phyloP scores from a whole-genome alignment of 148 eudicot genomes.

The Chenopodium berlandieri region DNA sequence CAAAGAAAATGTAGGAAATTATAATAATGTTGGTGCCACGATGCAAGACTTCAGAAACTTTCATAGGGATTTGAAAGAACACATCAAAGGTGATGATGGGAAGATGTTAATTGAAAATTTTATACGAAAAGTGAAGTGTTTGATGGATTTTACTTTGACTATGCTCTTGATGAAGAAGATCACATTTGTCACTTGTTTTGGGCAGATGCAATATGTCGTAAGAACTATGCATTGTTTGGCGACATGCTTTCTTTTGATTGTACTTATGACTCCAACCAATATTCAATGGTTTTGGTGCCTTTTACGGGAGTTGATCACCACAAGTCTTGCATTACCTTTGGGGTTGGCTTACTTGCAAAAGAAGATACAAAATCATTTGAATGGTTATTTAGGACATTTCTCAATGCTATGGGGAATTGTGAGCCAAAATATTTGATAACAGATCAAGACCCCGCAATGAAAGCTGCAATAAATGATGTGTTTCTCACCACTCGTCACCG shows the following conservation, averaged over 20 bases:
- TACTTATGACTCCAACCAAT: neutral
- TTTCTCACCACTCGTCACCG: no score
- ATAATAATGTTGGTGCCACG: conserved; percentile 6
- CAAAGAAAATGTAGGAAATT: neutral
- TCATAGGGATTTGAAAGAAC: conserved; percentile 8
- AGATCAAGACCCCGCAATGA: neutral
- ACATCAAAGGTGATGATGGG: conserved; percentile 2
- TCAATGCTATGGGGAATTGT: neutral
- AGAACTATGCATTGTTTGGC: conserved; percentile 8
- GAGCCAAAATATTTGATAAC: neutral
- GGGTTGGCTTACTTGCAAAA: neutral
- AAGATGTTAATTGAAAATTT: conserved; percentile 11
- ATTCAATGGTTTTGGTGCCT: neutral
- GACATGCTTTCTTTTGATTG: neutral
- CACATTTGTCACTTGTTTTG: neutral
- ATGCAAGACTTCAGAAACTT: neutral
- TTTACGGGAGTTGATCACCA: conserved; percentile 4
- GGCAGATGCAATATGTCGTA: neutral
- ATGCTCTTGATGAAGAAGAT: neutral
- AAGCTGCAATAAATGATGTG: no score
- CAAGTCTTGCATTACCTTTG: neutral
- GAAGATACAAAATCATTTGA: neutral
- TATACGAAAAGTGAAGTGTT: neutral
- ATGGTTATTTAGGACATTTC: neutral
- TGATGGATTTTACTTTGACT: neutral